A percentile compares a stretch with the other conserved stretches of the same genome.
These are phyloP conservation scores for Cytospora mali DNA, from an alignment of 2,329 filamentous ascomycete species.

Conservation along the genomic window DNA sequence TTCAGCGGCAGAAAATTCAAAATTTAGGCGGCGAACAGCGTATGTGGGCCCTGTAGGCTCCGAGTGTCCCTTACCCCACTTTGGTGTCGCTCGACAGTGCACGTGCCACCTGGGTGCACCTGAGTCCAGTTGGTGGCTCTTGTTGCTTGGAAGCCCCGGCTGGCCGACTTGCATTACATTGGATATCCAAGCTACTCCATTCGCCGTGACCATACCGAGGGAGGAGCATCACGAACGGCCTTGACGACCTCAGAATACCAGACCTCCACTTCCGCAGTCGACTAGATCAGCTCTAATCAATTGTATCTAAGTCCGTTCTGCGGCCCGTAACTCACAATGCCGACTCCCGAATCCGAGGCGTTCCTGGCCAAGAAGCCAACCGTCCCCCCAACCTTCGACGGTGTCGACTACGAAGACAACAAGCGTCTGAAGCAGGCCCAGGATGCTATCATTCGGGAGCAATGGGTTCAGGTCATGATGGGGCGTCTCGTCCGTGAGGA, in stretches of 20 bases:
- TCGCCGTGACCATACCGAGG: conserved; percentile 19
- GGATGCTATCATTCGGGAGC: conserved; percentile 79
- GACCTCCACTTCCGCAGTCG: conserved; percentile 1
- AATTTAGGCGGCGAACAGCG: conserved; percentile 16
- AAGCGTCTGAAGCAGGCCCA: conserved; percentile 79
- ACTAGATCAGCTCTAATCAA: conserved; percentile 4
- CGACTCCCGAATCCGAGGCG: conserved; percentile 78
- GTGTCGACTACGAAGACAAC: conserved; percentile 84
- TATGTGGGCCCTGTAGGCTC: conserved; percentile 6
- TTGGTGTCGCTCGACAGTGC: conserved; percentile 5
- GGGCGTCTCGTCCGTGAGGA: conserved; percentile 79
- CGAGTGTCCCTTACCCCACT: background rate
- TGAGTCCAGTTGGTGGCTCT: too few species aligned
- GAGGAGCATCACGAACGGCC: conserved; percentile 17
- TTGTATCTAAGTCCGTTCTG: background rate
- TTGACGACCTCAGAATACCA: conserved; percentile 4
- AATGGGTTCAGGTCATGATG: conserved; percentile 92
- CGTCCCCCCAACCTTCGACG: conserved; percentile 81
- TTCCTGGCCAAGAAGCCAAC: conserved; percentile 85
- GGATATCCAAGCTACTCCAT: conserved; percentile 23
- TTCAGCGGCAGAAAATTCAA: conserved; percentile 14
- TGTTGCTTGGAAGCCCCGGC: conserved; percentile 4
- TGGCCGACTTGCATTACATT: conserved; percentile 15
- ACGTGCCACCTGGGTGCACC: conserved; percentile 13
- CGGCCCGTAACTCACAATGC: conserved; percentile 56